Evolutionary conservation across 116 monocot genomes (phyloP).

Genomic region (Cymodocea nodosa): DNA sequence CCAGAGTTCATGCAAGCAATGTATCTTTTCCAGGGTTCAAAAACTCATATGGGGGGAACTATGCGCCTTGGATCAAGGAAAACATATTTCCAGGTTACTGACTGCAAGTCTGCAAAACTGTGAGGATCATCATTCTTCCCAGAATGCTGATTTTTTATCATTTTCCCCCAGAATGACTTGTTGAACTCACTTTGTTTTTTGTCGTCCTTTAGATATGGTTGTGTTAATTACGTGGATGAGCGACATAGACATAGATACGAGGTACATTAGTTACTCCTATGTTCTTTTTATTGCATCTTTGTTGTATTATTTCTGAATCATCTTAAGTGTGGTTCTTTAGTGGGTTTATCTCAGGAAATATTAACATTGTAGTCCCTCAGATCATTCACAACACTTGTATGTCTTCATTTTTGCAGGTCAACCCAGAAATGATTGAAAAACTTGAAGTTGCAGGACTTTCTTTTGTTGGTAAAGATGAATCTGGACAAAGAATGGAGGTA

Average conservation of each 20-base stretch:
- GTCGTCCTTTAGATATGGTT: constrained; percentile 48
- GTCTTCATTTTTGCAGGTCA: constrained; percentile 42
- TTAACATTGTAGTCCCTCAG: no score
- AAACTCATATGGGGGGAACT: constrained; percentile 90
- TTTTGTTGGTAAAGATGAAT: constrained; percentile 94
- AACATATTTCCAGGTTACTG: constrained; percentile 46
- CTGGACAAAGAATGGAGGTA: constrained; percentile 89
- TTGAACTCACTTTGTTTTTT: neutral
- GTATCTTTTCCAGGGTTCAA: constrained; percentile 53
- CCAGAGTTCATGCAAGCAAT: neutral
- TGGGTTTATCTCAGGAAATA: no score
- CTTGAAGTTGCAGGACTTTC: constrained; percentile 70
- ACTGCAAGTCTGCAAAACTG: constrained; percentile 78
- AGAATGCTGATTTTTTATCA: no score
- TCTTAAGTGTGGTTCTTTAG: neutral
- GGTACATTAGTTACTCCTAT: constrained; percentile 16
- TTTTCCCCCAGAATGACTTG: no score
- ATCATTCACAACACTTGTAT: neutral
- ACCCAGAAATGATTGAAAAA: constrained; percentile 72
- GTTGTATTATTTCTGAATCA: neutral
- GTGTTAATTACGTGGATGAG: constrained; percentile 67
- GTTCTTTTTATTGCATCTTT: neutral
- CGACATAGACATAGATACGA: constrained; percentile 96
- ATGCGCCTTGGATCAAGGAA: constrained; percentile 94
- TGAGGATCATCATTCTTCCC: constrained; percentile 22